Percentiles rank a stretch among this genome's conserved stretches.
phyloP scores from a whole-genome alignment of 139 green algal genomes.

The Diplosphaera chodatii region DNA sequence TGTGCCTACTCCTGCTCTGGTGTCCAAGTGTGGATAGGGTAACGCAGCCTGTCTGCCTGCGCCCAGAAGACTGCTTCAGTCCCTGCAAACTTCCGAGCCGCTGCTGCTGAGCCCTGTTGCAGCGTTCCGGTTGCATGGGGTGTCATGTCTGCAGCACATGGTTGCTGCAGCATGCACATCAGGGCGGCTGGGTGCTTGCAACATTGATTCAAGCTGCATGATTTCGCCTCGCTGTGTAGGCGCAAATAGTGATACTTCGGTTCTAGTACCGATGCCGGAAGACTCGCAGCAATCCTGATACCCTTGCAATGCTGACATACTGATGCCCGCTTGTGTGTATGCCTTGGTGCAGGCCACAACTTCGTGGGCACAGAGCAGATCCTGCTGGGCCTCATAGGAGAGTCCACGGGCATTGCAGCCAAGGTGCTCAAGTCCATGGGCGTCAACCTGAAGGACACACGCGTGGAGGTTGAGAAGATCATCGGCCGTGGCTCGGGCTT shows the following conservation, averaged over 20 bases:
- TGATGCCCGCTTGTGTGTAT: not conserved
- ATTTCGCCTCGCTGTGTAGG: no score
- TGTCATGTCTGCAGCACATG: not conserved
- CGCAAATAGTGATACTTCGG: no score
- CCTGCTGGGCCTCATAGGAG: conserved; percentile 95
- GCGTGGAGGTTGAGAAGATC: conserved; percentile 98
- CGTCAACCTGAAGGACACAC: conserved; percentile 97
- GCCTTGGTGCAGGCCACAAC: conserved; percentile 80
- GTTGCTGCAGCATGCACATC: not conserved
- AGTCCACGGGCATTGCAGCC: conserved; percentile 97
- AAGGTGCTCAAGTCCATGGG: conserved; percentile 99
- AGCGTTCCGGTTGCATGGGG: no score
- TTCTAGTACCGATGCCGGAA: no score
- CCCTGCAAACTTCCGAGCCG: no score
- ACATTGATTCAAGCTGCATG: no score
- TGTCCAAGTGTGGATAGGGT: not conserved
- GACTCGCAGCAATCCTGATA: no score
- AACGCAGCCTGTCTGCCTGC: not conserved
- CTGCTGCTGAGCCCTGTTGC: no score
- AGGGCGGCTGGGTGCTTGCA: no score
- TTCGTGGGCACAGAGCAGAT: conserved; percentile 99
- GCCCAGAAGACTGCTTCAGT: not conserved
- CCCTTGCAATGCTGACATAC: not conserved
- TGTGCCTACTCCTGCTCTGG: not conserved
- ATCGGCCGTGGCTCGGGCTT: conserved; percentile 96